Evolutionary conservation across 306 rosid genomes (phyloP), one percentile per base, ranked within the genome.

Genomic region (Medicago arabica): DNA sequence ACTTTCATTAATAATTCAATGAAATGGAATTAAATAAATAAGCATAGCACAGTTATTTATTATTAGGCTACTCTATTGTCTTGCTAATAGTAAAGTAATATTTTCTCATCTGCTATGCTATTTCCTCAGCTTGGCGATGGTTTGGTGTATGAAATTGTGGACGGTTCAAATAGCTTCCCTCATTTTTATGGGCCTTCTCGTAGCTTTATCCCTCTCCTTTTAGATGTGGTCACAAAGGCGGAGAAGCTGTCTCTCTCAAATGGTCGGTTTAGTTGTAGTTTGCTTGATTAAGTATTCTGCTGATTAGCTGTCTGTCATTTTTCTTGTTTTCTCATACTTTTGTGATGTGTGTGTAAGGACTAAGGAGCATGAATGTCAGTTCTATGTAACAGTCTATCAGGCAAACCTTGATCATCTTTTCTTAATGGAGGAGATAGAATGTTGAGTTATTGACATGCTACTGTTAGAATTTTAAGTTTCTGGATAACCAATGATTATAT

Each of bases 181-280:
- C 97, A 92, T 86, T 90, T 85, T 78, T 95, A 92, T 51, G 96
- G 98, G 15, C 92, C 96, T 15, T 86, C 96, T 36, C 65, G 93
- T 67, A 95, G 92, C 77, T 92, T 88, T 79, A 58, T 79, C 47
- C 93, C 97, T 73, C 89, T 94, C 63, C 80, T 84, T 67, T 84
- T 86, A 14, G 89, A 85, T 39, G 89, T 44, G 1, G 95, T 92
- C 11, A 83, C 85, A 54, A 89, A 89, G 78, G 89, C 93, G 1
- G 97, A 92, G 86, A 89, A 90, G 84, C 75, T 95, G 17, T 63
- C 75, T 66, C 78, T 78, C 53, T 80, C 86, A 6, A 89, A 81
- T 71, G 97, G 86, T 67, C 85, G 68, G 69, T 94, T 87, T 82
- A 74, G 63, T 60, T 94, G 98, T 83, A 78, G 86, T 81, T 74